Base-by-base conservation (phyloP, 1,284 basidiomycete species). In the Pseudozyma sp. region DNA sequence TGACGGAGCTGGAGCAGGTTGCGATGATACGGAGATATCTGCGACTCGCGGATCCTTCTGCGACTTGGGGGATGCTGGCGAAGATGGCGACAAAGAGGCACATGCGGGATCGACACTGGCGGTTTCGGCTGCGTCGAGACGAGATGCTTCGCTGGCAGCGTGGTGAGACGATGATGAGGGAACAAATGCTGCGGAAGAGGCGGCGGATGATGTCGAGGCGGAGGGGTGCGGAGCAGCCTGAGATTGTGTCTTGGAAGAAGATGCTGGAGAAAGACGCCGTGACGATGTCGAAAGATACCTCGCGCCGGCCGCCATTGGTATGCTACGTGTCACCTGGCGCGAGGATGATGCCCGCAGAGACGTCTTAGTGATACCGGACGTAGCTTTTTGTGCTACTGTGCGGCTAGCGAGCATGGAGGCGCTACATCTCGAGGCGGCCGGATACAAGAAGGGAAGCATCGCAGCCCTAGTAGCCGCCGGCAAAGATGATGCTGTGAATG, bases 41-140 rank as follows among this genome's bases (percentile, higher is more conserved):
- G 53, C 46, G 24, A 54, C 54, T 7, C 70, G 65, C 17, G 70
- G 70, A 53, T 73, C 63, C 34, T 69, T 73, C 19, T 77, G 74
- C 43, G 70, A 77, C 47, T 67, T 68, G 39, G 68, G 73, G 7
- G 74, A 66, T 2, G 78, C 62, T 11, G 78, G 78, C 3, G 78
- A 80, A 2, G 72, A 77, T 2, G 78, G 65, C 11, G 74, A 75
- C 2, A 80, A 58, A 1, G 74, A 69, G 2, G 76, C 69, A 45
- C 78, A 80, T 10, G 78, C 77, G 7, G 66, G 61, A 17, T 68
- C 73, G 4, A 66, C 61, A 46, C 53, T 62, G n/a, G 60, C 60
- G 7, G 63, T 69, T 42, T 62, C 53, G 49, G 54, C 30, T 7
- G 34, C 44, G 8, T 37, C 30, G 5, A 45, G 4, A n/a, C 46